These are phyloP conservation scores for Luffa acutangula DNA, from an alignment of 306 rosid genomes.

Conservation along the genomic window DNA sequence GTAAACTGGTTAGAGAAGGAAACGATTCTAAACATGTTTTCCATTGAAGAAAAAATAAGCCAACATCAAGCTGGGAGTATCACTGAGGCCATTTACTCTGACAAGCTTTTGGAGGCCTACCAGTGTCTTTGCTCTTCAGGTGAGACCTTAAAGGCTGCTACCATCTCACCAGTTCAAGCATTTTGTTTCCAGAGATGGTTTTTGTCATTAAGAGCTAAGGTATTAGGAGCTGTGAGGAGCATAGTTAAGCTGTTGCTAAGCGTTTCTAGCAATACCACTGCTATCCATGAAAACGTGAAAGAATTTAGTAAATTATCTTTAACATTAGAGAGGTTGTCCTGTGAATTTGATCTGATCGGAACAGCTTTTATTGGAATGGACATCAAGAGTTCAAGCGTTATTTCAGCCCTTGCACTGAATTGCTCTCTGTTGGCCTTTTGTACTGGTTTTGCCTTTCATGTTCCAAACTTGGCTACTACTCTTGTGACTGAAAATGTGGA, in stretches of 20 bases:
- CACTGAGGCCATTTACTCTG: constrained; percentile 9
- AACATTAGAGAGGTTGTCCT: constrained; percentile 28
- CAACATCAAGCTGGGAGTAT: constrained; percentile 9
- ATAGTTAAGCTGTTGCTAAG: constrained; percentile 19
- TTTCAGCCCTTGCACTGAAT: constrained; percentile 36
- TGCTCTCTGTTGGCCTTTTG: constrained; percentile 52
- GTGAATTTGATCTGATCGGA: constrained; percentile 35
- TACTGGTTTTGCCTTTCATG: constrained; percentile 29
- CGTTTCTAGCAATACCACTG: constrained; percentile 3
- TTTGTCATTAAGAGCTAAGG: constrained; percentile 41
- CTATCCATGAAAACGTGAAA: constrained; percentile 12
- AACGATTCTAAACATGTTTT: constrained; percentile 6
- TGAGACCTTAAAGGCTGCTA: constrained; percentile 32
- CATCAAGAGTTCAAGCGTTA: constrained; percentile 24
- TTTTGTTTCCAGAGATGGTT: constrained; percentile 60
- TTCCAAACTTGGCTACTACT: constrained; percentile 16
- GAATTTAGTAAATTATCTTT: constrained; percentile 26
- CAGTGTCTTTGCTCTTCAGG: constrained; percentile 31
- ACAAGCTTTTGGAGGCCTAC: constrained; percentile 32
- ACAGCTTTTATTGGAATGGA: constrained; percentile 47
- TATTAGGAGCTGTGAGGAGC: constrained; percentile 25
- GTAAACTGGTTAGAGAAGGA: constrained; percentile 20
- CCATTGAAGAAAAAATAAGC: constrained; percentile 12
- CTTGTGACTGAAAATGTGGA: constrained; percentile 3
- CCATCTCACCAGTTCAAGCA: constrained; percentile 15